These are phyloP conservation scores for Breviolum minutum DNA, from an alignment of 73 alveolate species.

Conservation along the genomic window DNA sequence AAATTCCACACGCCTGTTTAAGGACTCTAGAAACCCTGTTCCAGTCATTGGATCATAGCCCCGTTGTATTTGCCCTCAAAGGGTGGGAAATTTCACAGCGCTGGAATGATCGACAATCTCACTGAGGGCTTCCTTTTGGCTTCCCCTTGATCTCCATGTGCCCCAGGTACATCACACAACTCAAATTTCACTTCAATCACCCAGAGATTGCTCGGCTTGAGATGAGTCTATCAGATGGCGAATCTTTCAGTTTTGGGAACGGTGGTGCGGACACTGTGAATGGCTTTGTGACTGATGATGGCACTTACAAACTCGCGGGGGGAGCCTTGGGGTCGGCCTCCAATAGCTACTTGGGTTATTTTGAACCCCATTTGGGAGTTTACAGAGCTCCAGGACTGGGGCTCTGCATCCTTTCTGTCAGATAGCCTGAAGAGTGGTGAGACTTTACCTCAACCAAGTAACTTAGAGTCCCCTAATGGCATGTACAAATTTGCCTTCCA, in stretches of 20 bases:
- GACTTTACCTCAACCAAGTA: background rate
- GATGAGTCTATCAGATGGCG: slow-evolving; percentile 6
- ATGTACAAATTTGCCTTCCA: slow-evolving; percentile 11
- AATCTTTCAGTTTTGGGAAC: background rate
- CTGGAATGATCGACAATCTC: too few species aligned
- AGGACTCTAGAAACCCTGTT: too few species aligned
- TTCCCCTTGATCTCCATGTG: background rate
- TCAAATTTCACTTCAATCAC: slow-evolving; percentile 4
- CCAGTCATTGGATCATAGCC: too few species aligned
- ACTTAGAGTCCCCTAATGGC: background rate
- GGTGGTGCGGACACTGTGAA: slow-evolving; percentile 13
- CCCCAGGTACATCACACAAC: slow-evolving; percentile 20
- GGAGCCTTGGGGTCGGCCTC: background rate
- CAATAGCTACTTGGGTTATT: background rate
- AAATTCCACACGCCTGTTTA: too few species aligned
- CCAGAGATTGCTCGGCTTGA: slow-evolving; percentile 1
- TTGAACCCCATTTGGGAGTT: slow-evolving; percentile 5
- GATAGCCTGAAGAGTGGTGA: background rate
- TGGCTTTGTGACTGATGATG: slow-evolving; percentile 23
- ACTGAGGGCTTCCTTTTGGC: too few species aligned
- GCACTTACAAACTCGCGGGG: slow-evolving; percentile 19
- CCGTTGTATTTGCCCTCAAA: too few species aligned
- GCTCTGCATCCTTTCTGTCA: background rate
- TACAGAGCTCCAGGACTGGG: background rate
- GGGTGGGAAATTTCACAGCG: too few species aligned